A percentile compares a stretch with the other conserved stretches of the same genome.
phyloP scores from a whole-genome alignment of 176 grass and related monocot genomes.

The Paspalum vaginatum region DNA sequence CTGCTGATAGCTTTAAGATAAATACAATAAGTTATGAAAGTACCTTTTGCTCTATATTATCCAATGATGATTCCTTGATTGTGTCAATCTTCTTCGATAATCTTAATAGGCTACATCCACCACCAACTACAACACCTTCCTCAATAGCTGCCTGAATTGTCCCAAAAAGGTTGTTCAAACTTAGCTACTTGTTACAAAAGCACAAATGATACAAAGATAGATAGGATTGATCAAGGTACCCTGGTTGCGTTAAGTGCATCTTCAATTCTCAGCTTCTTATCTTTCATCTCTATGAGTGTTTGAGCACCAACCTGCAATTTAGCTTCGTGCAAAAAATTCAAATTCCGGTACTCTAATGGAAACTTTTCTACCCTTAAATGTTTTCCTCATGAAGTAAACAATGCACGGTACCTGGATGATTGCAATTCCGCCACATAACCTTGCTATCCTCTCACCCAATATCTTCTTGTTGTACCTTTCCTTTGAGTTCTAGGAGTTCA shows the following conservation, averaged over 20 bases:
- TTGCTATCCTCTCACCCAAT: constrained; percentile 91
- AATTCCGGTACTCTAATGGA: constrained; percentile 27
- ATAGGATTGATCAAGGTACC: constrained; percentile 48
- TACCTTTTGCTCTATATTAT: constrained; percentile 92
- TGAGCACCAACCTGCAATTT: constrained; percentile 85
- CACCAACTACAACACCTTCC: constrained; percentile 95
- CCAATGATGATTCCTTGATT: constrained; percentile 76
- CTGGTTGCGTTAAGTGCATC: constrained; percentile 92
- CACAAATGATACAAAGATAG: constrained; percentile 5
- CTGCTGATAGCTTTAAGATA: not conserved
- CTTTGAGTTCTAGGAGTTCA: constrained; percentile 57
- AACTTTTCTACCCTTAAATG: not conserved
- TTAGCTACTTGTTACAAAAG: constrained; percentile 14
- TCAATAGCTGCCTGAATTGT: constrained; percentile 86
- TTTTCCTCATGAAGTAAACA: constrained; percentile 17
- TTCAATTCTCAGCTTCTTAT: constrained; percentile 96
- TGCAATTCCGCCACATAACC: constrained; percentile 81
- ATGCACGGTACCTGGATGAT: constrained; percentile 72
- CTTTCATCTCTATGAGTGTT: constrained; percentile 93
- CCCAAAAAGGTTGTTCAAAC: constrained; percentile 1
- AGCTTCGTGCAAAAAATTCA: constrained; percentile 31
- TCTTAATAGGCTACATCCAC: constrained; percentile 90
- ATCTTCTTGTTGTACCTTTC: constrained; percentile 89
- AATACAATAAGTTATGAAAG: not conserved
- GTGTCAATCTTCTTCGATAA: constrained; percentile 75